Evolutionary conservation across 2,329 filamentous ascomycete genomes (phyloP), one percentile per base, ranked within the genome.

Genomic region (Fusarium verrucosum): DNA sequence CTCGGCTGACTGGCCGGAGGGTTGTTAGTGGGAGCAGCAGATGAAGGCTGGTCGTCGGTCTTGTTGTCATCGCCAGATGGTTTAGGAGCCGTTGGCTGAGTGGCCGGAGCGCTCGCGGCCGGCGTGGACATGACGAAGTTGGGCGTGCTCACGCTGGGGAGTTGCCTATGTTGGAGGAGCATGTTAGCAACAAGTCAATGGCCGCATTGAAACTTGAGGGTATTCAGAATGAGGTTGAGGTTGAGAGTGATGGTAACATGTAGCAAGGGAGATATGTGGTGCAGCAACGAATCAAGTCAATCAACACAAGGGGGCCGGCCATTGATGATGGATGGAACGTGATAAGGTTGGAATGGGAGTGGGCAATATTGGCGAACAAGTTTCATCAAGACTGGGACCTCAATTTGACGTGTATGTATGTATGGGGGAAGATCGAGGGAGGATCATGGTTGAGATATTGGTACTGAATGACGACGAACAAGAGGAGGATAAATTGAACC

Each of bases 61-160:
- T 55, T 65, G 52, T 56, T 36, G 28, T 52, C 49, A 36, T 61
- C 56, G 30, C 36, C 47, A 37, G 45, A 65, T n/a, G 53, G 50
- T 44, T 58, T 33, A 14, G 67, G 53, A 42, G 46, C 66, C 16
- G 70, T 62, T 19, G 70, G 46, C n/a, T 57, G 51, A 22, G 70
- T 71, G 30, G 69, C 60, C 54, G 60, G 59, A 20, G 64, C 54
- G 61, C 58, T 47, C 47, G 62, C 47, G 19, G 53, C 70, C 38
- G 73, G 69, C 40, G 50, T 67, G 50, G 74, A 75, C 77, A 79
- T 79, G 68, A 63, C 73, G 61, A 72, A 70, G 61, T 62, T 64
- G 49, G 62, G 58, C 17, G 68, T 64, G 62, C 53, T 65, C 49
- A 61, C 47, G 47, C 54, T 60, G 30, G 50, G 61, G 26, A 70